Percentiles rank a stretch among this genome's conserved stretches.
phyloP scores from a whole-genome alignment of 2,329 filamentous ascomycete species.

The Colletotrichum musicola region DNA sequence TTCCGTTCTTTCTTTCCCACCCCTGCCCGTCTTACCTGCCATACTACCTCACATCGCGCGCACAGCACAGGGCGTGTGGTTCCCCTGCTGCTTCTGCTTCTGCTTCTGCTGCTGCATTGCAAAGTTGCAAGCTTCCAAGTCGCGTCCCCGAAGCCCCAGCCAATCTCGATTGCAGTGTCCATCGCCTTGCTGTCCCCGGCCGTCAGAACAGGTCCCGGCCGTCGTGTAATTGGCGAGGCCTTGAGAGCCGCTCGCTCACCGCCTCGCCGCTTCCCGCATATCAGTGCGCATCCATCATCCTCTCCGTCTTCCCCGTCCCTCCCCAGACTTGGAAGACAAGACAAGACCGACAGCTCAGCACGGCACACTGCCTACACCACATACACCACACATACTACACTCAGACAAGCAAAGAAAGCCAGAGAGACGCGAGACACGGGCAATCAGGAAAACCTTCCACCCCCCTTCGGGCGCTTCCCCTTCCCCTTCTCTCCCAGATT shows the following conservation, averaged over 20 bases:
- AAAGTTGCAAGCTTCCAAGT: conserved; percentile 25
- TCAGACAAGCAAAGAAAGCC: conserved; percentile 19
- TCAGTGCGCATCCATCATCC: conserved; percentile 36
- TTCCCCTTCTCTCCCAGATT: not conserved
- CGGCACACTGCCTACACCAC: not conserved
- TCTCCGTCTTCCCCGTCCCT: conserved; percentile 33
- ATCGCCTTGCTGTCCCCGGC: conserved; percentile 23
- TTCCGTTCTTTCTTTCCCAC: conserved; percentile 8
- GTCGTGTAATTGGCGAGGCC: conserved; percentile 31
- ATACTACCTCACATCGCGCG: not conserved
- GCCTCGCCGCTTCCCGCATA: conserved; percentile 40
- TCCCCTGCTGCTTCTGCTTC: not conserved
- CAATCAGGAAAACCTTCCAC: conserved; percentile 34
- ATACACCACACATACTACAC: conserved; percentile 9
- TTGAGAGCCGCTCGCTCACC: conserved; percentile 39
- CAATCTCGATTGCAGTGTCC: conserved; percentile 38
- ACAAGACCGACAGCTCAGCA: not conserved
- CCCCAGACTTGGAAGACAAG: not conserved
- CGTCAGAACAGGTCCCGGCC: conserved; percentile 16
- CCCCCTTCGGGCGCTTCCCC: not conserved
- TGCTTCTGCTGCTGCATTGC: conserved; percentile 7
- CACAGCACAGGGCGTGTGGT: not conserved
- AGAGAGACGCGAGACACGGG: conserved; percentile 35
- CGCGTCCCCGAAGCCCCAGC: conserved; percentile 3
- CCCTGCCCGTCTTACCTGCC: not conserved